phyloP scores from a whole-genome alignment of 306 rosid species.

The Pterocarpus macrocarpus region DNA sequence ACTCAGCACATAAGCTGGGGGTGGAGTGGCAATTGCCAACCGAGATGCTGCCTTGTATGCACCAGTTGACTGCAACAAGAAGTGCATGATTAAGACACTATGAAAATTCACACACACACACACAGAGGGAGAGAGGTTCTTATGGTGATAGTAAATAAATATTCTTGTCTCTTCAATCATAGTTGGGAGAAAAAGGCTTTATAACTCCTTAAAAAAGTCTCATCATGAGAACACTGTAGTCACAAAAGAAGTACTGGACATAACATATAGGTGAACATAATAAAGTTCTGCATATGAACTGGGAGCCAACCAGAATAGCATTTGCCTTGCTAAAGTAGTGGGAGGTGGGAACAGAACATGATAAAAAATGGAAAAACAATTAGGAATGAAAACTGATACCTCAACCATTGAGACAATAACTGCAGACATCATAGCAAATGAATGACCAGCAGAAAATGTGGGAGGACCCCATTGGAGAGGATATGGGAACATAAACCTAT shows the following conservation, averaged over 20 bases:
- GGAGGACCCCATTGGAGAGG: conserved; percentile 99
- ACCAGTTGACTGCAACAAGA: conserved; percentile 80
- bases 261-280: conserved; percentile 10
- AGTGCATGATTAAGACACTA: conserved; percentile 27
- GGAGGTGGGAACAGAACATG: too few species aligned
- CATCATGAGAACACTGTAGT: too few species aligned
- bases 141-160: conserved; percentile 1
- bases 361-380: too few species aligned
- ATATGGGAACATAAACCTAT: conserved; percentile 94
- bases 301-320: too few species aligned
- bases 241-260: not conserved
- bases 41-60: conserved; percentile 95
- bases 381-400: conserved; percentile 58
- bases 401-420: conserved; percentile 97
- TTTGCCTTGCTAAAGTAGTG: too few species aligned
- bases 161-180: not conserved
- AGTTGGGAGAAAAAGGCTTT: not conserved
- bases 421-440: conserved; percentile 94
- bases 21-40: conserved; percentile 96
- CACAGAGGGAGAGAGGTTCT: not conserved
- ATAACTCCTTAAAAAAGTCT: not conserved
- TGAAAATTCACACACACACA: conserved; percentile 19
- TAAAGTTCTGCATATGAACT: not conserved
- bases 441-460: conserved; percentile 96
- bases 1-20: conserved; percentile 97